Conservation (phyloP, 148 eudicot species). For the Arbutus unedo region DNA sequence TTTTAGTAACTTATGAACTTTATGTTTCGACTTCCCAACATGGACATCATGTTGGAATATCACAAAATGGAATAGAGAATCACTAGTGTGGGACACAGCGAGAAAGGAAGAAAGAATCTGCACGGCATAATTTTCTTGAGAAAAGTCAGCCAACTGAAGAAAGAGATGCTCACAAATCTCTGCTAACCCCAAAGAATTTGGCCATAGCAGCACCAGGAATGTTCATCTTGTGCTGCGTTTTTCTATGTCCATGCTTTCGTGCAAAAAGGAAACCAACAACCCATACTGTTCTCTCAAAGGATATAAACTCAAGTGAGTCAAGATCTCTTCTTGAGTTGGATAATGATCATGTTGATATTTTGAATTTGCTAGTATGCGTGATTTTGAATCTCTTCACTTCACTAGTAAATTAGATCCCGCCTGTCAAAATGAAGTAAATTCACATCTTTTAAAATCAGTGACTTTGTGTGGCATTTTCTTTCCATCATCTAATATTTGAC, state of each 20-base stretch:
- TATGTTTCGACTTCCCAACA: neutral
- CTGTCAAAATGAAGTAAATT: neutral
- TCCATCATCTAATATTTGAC: neutral
- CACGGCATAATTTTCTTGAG: constrained; percentile 16
- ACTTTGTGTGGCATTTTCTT: neutral
- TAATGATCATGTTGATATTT: neutral
- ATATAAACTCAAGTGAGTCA: constrained; percentile 60
- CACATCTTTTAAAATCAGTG: neutral
- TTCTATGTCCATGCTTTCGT: constrained; percentile 68
- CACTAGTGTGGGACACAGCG: neutral
- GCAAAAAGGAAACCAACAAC: constrained; percentile 48
- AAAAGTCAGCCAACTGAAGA: constrained; percentile 17
- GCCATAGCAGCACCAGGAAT: constrained; percentile 64
- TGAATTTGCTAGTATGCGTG: neutral
- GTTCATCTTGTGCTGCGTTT: constrained; percentile 51
- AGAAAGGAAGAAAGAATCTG: constrained; percentile 45
- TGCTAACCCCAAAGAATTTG: constrained; percentile 38
- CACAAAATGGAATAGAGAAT: neutral
- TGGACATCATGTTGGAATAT: neutral
- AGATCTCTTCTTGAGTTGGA: neutral
- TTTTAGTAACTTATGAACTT: neutral
- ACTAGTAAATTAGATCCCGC: neutral
- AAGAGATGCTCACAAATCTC: constrained; percentile 23
- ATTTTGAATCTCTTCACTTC: neutral
- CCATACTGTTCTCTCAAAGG: constrained; percentile 49